Evolutionary conservation across 139 green algal species (phyloP).

Genomic region (Coelastrella sp.): DNA sequence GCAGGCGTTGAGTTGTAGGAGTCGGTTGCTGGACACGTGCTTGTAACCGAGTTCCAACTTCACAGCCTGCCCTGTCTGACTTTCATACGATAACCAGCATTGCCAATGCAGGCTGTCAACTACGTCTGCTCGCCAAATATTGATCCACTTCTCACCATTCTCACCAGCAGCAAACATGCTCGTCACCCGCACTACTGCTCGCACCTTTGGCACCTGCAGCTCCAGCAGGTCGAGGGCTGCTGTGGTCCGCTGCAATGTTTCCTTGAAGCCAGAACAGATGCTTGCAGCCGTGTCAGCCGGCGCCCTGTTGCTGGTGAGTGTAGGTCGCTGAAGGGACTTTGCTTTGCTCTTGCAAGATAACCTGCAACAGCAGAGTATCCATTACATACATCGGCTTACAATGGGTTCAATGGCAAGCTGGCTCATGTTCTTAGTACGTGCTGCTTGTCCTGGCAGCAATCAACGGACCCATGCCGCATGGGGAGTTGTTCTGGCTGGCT

Average conservation of each 20-base stretch:
- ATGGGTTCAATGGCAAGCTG: too few species aligned
- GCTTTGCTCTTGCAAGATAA: neutral
- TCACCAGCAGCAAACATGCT: neutral
- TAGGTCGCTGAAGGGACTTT: neutral
- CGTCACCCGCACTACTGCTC: neutral
- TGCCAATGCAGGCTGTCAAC: too few species aligned
- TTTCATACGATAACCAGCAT: neutral
- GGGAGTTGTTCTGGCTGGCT: too few species aligned
- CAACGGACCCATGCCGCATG: neutral
- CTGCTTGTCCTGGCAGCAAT: neutral
- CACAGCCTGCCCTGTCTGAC: neutral
- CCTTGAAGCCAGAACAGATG: neutral
- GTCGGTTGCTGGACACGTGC: neutral
- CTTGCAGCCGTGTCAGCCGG: neutral
- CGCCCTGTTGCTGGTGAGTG: constrained; percentile 19
- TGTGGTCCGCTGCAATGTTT: constrained; percentile 12
- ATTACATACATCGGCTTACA: too few species aligned
- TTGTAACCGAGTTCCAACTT: neutral
- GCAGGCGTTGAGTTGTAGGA: neutral
- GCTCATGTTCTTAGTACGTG: too few species aligned
- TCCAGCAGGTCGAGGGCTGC: neutral
- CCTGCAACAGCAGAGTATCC: too few species aligned
- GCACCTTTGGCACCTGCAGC: neutral
- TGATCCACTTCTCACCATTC: too few species aligned
- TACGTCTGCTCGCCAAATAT: too few species aligned